These are phyloP conservation scores for Aegilops umbellulata DNA, from an alignment of 176 grass and related monocot species.

Conservation along the genomic window DNA sequence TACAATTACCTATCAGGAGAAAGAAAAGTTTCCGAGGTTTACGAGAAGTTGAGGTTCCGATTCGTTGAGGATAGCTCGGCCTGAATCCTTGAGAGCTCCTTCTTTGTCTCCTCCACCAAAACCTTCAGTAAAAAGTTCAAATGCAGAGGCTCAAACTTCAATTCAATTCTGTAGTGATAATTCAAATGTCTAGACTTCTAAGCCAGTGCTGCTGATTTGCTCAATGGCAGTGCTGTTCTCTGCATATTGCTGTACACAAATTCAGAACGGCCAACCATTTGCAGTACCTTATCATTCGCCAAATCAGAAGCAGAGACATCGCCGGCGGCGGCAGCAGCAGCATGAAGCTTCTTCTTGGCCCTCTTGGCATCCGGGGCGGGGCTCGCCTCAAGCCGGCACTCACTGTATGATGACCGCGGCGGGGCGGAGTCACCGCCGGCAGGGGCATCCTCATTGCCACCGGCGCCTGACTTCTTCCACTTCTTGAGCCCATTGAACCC, in stretches of 20 bases:
- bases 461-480: conserved; percentile 59
- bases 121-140: conserved; percentile 43
- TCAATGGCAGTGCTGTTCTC: not conserved
- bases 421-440: conserved; percentile 4
- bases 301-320: conserved; percentile 46
- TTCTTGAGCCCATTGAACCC: conserved; percentile 84
- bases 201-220: not conserved
- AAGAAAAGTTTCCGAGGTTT: not conserved
- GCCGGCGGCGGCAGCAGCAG: not conserved
- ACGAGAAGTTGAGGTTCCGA: conserved; percentile 70
- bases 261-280: not conserved
- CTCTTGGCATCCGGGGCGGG: conserved; percentile 53
- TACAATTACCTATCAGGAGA: not conserved
- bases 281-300: conserved; percentile 57
- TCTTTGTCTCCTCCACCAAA: conserved; percentile 76
- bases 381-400: conserved; percentile 56
- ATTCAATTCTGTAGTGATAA: not conserved
- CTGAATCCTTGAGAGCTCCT: conserved; percentile 89
- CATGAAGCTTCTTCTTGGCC: conserved; percentile 51
- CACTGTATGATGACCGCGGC: conserved; percentile 37
- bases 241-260: not conserved
- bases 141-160: not conserved
- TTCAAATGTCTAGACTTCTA: not conserved
- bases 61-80: conserved; percentile 65
- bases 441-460: conserved; percentile 21